A percentile compares a stretch with the other conserved stretches of the same genome.
These are phyloP conservation scores for Amylostereum areolatum DNA, from an alignment of 1,284 basidiomycete species.

Conservation along the genomic window DNA sequence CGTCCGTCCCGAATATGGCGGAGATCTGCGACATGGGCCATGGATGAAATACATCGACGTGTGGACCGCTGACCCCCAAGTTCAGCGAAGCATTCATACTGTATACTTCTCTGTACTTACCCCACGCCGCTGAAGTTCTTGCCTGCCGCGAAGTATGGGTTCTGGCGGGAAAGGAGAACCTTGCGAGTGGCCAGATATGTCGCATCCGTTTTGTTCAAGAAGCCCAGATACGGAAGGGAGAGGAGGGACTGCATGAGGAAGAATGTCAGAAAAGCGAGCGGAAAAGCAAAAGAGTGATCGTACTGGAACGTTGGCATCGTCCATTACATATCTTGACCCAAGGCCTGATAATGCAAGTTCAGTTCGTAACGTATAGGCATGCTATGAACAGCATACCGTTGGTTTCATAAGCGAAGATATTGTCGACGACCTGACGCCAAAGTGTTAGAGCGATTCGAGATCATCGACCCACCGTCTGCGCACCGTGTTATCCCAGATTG, in stretches of 20 bases:
- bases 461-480: conserved; percentile 10
- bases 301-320: conserved; percentile 78
- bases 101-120: conserved; percentile 27
- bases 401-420: conserved; percentile 72
- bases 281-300: conserved; percentile 16
- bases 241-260: conserved; percentile 50
- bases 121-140: conserved; percentile 60
- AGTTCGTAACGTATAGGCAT: not conserved
- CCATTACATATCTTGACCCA: conserved; percentile 70
- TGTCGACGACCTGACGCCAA: conserved; percentile 42
- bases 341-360: conserved; percentile 33
- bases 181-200: conserved; percentile 59
- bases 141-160: conserved; percentile 67
- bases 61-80: conserved; percentile 52
- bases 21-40: conserved; percentile 81
- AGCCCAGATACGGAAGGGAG: conserved; percentile 73
- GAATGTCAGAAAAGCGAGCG: conserved; percentile 1
- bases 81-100: not conserved
- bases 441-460: conserved; percentile 40
- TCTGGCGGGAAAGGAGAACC: conserved; percentile 51
- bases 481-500: conserved; percentile 61
- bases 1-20: conserved; percentile 65
- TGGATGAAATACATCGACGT: conserved; percentile 65
- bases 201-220: conserved; percentile 52
- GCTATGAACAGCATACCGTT: conserved; percentile 42